Percentiles rank a stretch among this genome's conserved stretches.
These are phyloP conservation scores for Dendrobium officinale DNA, from an alignment of 106 monocot species.

Conservation along the genomic window DNA sequence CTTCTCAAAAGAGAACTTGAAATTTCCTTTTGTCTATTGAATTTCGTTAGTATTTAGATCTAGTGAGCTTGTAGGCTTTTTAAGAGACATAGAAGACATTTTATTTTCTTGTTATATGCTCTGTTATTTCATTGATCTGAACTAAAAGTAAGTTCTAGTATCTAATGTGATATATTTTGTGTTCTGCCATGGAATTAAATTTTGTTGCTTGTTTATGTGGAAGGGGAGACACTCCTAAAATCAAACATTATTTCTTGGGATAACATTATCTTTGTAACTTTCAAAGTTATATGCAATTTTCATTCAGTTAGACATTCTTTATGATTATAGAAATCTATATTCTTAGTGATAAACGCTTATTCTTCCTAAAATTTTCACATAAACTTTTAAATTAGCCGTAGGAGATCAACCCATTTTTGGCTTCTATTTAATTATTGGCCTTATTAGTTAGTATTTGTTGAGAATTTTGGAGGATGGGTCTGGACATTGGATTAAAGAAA, in stretches of 20 bases:
- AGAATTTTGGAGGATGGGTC: too few relatives aligned
- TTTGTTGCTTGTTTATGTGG: background rate
- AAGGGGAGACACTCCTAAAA: background rate
- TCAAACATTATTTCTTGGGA: background rate
- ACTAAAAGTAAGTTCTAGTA: background rate
- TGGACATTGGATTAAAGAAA: too few relatives aligned
- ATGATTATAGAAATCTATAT: too few relatives aligned
- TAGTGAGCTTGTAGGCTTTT: background rate
- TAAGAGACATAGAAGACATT: background rate
- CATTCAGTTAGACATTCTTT: background rate
- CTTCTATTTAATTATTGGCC: too few relatives aligned
- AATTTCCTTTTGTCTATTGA: background rate
- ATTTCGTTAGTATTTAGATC: background rate
- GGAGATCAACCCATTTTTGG: too few relatives aligned
- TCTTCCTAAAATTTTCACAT: too few relatives aligned
- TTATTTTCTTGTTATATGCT: background rate
- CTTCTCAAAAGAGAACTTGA: too few relatives aligned
- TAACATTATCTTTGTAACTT: background rate
- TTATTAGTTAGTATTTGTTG: too few relatives aligned
- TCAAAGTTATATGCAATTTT: background rate
- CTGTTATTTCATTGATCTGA: background rate
- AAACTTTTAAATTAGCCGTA: too few relatives aligned
- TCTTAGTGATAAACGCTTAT: too few relatives aligned
- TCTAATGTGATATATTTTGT: background rate
- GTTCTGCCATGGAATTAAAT: background rate